A percentile compares a stretch with the other conserved stretches of the same genome.
These are phyloP conservation scores for Begonia fuchsioides DNA, from an alignment of 306 rosid genomes.

Conservation along the genomic window DNA sequence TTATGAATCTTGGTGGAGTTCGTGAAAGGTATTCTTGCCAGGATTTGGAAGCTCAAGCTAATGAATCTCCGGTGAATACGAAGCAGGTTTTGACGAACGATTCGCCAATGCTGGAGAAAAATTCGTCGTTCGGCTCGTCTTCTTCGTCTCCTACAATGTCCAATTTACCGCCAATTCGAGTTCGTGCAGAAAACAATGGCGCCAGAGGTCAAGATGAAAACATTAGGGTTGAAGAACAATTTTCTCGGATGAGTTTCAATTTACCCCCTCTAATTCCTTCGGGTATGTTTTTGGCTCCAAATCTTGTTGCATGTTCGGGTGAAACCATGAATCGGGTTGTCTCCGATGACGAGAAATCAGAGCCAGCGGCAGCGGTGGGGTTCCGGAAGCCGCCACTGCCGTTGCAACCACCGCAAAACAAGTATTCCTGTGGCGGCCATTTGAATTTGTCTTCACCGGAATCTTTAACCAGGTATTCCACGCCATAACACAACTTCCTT, in stretches of 20 bases:
- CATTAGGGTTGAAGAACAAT: conserved; percentile 55
- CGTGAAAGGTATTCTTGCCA: conserved; percentile 43
- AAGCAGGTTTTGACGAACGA: conserved; percentile 29
- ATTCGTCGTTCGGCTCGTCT: conserved; percentile 37
- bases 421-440: conserved; percentile 25
- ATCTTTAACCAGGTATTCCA: conserved; percentile 62
- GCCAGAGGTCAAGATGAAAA: conserved; percentile 33
- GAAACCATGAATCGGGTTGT: conserved; percentile 34
- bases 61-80: conserved; percentile 14
- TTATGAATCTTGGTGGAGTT: conserved; percentile 40
- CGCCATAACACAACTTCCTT: too few species aligned
- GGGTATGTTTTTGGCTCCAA: not conserved
- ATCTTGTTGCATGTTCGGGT: conserved; percentile 12
- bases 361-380: conserved; percentile 35
- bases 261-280: conserved; percentile 23
- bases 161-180: conserved; percentile 78
- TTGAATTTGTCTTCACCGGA: conserved; percentile 71
- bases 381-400: conserved; percentile 75
- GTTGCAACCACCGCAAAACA: conserved; percentile 50
- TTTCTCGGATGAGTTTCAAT: conserved; percentile 42
- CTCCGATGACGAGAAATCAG: conserved; percentile 62
- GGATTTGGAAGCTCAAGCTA: conserved; percentile 38
- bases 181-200: conserved; percentile 43
- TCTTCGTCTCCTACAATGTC: conserved; percentile 57
- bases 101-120: conserved; percentile 48